Evolutionary conservation across 2,329 filamentous ascomycete species (phyloP).

Genomic region (Neopestalotiopsis sp.): DNA sequence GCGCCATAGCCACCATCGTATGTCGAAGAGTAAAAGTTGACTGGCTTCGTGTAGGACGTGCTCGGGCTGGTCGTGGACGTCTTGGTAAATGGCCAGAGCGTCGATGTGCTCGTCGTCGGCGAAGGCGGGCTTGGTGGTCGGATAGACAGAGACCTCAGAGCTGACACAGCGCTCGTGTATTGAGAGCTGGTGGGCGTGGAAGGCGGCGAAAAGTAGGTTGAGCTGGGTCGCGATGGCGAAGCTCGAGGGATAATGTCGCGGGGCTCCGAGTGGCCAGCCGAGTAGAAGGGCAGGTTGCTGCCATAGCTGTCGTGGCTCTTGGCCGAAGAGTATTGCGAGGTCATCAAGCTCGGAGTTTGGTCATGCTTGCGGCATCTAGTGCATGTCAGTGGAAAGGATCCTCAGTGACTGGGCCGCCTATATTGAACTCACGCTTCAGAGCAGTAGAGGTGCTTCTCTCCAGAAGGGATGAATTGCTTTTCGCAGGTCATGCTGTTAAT

Average conservation of each 20-base stretch:
- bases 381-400: conserved; percentile 30
- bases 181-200: conserved; percentile 51
- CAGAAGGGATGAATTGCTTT: conserved; percentile 66
- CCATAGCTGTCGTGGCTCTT: conserved; percentile 37
- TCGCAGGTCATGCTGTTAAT: conserved; percentile 66
- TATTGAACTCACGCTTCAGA: conserved; percentile 60
- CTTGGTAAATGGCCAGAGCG: conserved; percentile 60
- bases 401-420: conserved; percentile 21
- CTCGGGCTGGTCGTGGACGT: conserved; percentile 57
- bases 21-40: conserved; percentile 55
- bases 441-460: conserved; percentile 65
- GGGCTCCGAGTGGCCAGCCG: conserved; percentile 54
- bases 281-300: conserved; percentile 50
- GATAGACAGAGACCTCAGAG: conserved; percentile 59
- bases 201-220: conserved; percentile 60
- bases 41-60: conserved; percentile 53
- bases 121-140: conserved; percentile 61
- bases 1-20: conserved; percentile 53
- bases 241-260: conserved; percentile 68
- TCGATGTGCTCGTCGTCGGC: conserved; percentile 47
- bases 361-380: conserved; percentile 60
- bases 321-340: conserved; percentile 32
- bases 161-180: conserved; percentile 58
- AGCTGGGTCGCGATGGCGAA: conserved; percentile 64
- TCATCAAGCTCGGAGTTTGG: conserved; percentile 43